Percentiles rank a stretch among this genome's conserved stretches.
phyloP scores from a whole-genome alignment of 2,329 filamentous ascomycete genomes.

The Alternaria rosae region DNA sequence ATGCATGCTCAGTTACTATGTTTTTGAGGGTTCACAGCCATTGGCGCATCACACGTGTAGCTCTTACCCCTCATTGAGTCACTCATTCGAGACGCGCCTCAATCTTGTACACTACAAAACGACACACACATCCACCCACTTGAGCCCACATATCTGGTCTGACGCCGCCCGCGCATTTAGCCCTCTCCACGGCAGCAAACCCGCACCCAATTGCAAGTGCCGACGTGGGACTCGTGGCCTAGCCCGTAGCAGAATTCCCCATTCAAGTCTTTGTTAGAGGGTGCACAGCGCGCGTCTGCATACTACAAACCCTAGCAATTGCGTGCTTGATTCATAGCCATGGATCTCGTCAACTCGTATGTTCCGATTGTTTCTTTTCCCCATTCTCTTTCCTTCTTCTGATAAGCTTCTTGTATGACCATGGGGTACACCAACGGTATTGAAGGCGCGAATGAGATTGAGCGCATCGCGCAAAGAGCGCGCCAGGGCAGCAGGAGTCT shows the following conservation, averaged over 20 bases:
- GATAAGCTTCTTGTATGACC: conserved; percentile 10
- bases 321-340: conserved; percentile 39
- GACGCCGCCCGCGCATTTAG: conserved; percentile 25
- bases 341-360: conserved; percentile 54
- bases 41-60: conserved; percentile 29
- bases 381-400: conserved; percentile 8
- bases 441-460: conserved; percentile 24
- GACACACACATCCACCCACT: conserved; percentile 35
- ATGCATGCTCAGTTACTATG: not conserved
- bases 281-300: conserved; percentile 18
- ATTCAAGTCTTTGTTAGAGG: conserved; percentile 18
- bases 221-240: conserved; percentile 33
- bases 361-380: conserved; percentile 22
- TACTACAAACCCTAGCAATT: conserved; percentile 31
- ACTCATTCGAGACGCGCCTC: conserved; percentile 18
- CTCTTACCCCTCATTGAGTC: conserved; percentile 41
- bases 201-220: conserved; percentile 33
- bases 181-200: conserved; percentile 16
- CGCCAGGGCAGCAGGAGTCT: conserved; percentile 45
- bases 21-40: conserved; percentile 22
- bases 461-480: conserved; percentile 30
- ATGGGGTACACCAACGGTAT: conserved; percentile 31
- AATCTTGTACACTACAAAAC: conserved; percentile 40
- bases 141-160: conserved; percentile 21
- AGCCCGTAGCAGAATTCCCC: conserved; percentile 23